phyloP scores from a whole-genome alignment of 2,329 filamentous ascomycete genomes.

The Xylaria sp. region DNA sequence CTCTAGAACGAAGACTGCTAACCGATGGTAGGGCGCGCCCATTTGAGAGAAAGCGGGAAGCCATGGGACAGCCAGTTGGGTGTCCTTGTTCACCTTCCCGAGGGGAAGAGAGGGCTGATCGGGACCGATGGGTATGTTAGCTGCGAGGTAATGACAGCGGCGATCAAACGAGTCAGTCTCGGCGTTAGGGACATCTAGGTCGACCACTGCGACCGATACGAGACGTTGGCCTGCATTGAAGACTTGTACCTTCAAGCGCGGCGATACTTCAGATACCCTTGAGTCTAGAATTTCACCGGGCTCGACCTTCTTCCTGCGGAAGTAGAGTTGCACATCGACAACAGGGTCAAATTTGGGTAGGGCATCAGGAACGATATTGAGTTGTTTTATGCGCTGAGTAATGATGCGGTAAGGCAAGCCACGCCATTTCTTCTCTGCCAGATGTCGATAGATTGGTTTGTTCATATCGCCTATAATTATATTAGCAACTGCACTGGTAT shows the following conservation, averaged over 20 bases:
- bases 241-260: constrained; percentile 83
- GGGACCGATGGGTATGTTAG: constrained; percentile 66
- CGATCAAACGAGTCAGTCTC: constrained; percentile 80
- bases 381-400: constrained; percentile 85
- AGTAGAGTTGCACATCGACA: constrained; percentile 84
- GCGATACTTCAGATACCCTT: constrained; percentile 75
- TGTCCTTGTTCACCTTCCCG: constrained; percentile 65
- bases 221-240: constrained; percentile 86
- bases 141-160: constrained; percentile 88
- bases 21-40: constrained; percentile 89
- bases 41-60: constrained; percentile 88
- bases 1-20: constrained; percentile 85
- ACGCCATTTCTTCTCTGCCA: constrained; percentile 89
- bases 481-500: constrained; percentile 35
- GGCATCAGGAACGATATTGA: constrained; percentile 89
- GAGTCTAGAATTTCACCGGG: constrained; percentile 85
- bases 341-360: constrained; percentile 81
- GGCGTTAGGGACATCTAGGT: constrained; percentile 87
- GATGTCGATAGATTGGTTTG: constrained; percentile 93
- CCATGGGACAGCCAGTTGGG: constrained; percentile 82
- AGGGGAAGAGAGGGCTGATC: constrained; percentile 72
- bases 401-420: constrained; percentile 82
- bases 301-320: constrained; percentile 74
- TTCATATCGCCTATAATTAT: constrained; percentile 81
- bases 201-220: constrained; percentile 85